These are phyloP conservation scores for Leccinum griseonigrum DNA, from an alignment of 1,284 basidiomycete species.

Conservation along the genomic window DNA sequence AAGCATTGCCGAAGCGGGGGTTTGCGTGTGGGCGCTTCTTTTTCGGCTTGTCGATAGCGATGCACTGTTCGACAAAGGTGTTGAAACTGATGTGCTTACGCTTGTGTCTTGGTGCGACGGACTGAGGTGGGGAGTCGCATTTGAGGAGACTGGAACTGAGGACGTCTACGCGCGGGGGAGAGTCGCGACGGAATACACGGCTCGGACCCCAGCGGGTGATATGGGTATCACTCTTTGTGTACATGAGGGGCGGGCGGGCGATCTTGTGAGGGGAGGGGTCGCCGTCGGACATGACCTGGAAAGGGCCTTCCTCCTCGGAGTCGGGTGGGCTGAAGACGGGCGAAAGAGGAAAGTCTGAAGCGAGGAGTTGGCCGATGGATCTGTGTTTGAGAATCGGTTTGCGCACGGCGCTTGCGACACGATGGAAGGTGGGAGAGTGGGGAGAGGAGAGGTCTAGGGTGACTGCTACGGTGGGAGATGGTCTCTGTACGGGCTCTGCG, in stretches of 20 bases:
- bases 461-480: slow-evolving; percentile 27
- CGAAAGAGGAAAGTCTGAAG: slow-evolving; percentile 57
- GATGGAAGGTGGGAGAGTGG: slow-evolving; percentile 33
- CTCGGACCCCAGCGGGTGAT: slow-evolving; percentile 56
- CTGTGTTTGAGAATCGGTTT: slow-evolving; percentile 98
- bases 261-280: slow-evolving; percentile 11
- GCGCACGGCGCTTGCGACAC: slow-evolving; percentile 37
- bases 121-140: slow-evolving; percentile 18
- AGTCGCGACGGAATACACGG: slow-evolving; percentile 57
- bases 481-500: slow-evolving; percentile 57
- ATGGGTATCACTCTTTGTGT: slow-evolving; percentile 84
- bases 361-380: slow-evolving; percentile 88
- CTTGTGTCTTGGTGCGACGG: slow-evolving; percentile 42
- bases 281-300: slow-evolving; percentile 22
- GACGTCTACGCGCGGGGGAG: slow-evolving; percentile 55
- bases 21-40: slow-evolving; percentile 15
- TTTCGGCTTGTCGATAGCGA: slow-evolving; percentile 82
- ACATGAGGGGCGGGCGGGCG: slow-evolving; percentile 56
- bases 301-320: slow-evolving; percentile 31
- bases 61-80: slow-evolving; percentile 96
- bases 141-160: slow-evolving; percentile 19
- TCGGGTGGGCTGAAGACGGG: slow-evolving; percentile 54
- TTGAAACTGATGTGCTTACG: slow-evolving; percentile 96
- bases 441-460: slow-evolving; percentile 36
- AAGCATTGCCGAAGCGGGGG: slow-evolving; percentile 17